These are phyloP conservation scores for Calonectria ilicicola DNA, from an alignment of 2,329 filamentous ascomycete species.

Conservation along the genomic window DNA sequence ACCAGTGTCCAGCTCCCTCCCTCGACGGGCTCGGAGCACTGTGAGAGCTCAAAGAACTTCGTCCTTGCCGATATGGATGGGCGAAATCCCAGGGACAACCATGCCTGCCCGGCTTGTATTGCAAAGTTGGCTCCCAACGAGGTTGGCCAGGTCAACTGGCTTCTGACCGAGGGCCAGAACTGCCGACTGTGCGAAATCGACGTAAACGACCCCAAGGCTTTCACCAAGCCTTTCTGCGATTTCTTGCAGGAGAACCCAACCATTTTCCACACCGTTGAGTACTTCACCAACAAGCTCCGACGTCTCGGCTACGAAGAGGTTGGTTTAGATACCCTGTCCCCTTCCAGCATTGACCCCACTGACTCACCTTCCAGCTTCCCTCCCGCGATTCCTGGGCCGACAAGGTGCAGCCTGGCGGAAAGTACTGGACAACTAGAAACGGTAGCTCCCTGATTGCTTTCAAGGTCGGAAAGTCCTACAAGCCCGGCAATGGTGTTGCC, in stretches of 20 bases:
- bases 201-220: conserved; percentile 68
- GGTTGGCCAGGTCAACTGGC: conserved; percentile 48
- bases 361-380: conserved; percentile 68
- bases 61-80: conserved; percentile 56
- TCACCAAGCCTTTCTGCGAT: conserved; percentile 85
- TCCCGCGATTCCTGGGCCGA: conserved; percentile 82
- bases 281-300: conserved; percentile 80
- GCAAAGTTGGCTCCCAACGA: conserved; percentile 46
- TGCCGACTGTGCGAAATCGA: conserved; percentile 54
- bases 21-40: conserved; percentile 27
- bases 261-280: conserved; percentile 88
- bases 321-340: conserved; percentile 32
- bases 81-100: conserved; percentile 48
- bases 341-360: conserved; percentile 16
- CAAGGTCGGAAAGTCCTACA: conserved; percentile 82
- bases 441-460: conserved; percentile 89
- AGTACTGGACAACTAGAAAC: conserved; percentile 91
- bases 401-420: conserved; percentile 81
- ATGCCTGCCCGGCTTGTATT: conserved; percentile 55
- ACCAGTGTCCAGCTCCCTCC: conserved; percentile 45
- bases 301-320: conserved; percentile 80
- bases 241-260: conserved; percentile 94
- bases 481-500: conserved; percentile 86
- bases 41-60: conserved; percentile 57
- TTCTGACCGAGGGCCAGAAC: conserved; percentile 34